Base-by-base conservation (phyloP, 371 early-diverging fungal species). In the Circinella minor region DNA sequence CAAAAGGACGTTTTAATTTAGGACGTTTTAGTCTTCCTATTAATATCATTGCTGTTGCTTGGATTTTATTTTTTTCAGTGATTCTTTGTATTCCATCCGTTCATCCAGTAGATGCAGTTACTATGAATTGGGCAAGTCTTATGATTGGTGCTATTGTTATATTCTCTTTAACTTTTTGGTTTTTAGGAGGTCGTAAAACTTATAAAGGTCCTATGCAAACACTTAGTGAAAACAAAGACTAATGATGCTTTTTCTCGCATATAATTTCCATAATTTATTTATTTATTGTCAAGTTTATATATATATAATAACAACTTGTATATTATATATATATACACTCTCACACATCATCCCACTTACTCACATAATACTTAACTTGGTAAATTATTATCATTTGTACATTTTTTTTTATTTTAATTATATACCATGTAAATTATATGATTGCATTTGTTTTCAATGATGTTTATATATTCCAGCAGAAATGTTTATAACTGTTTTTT, bases 161-260 rank as follows among this genome's bases (percentile, higher is more conserved):
- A 20, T 76, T 76, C 54, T 55, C 76, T 3, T 51, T 71, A 11
- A 36, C 63, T n/a, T 76, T 72, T 48, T 76, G 76, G 76, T 61
- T 61, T 36, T 18, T 73, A 36, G 57, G 66, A 15, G 76, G 76
- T 13, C 64, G 73, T 34, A 63, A 73, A 11, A 65, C 43, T 18
- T 76, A 73, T 61, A 70, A 73, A 47, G 76, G 76, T 0, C 76
- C 76, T 13, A 63, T 71, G 67, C 93, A 69, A 49, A 74, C 70
- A 34, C 39, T 72, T 17, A 57, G 55, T 20, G 68, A 71, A 46
- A 61, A 1, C n/a, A 54, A 54, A 43, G 43, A 51, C n/a, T n/a
- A n/a, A n/a, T n/a, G n/a, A 49, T 49, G 14, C 4, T 15, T 14
- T n/a, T 49, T 49, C 49, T 4, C 4, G 4, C 14, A 49, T 49